Percentiles rank a stretch among this genome's conserved stretches.
These are phyloP conservation scores for Leccinum rimulosum DNA, from an alignment of 768 basidiomycete species.

Conservation along the genomic window DNA sequence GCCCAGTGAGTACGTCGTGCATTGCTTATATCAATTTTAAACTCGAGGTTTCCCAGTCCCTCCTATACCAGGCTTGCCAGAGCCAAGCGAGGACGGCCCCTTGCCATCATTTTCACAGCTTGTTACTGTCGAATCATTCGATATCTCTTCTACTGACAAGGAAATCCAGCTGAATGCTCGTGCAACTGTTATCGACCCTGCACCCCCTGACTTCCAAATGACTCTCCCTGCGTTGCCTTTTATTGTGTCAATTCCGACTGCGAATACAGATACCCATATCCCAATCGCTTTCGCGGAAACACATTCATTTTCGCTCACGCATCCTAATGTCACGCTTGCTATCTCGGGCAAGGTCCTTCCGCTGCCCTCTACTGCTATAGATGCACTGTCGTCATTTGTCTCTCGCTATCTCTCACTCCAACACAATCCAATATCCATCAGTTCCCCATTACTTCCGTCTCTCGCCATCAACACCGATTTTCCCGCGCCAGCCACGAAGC, in stretches of 20 bases:
- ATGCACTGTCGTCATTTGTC: conserved; percentile 58
- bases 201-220: conserved; percentile 47
- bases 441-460: conserved; percentile 51
- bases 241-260: conserved; percentile 47
- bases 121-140: conserved; percentile 58
- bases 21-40: conserved; percentile 1
- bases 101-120: conserved; percentile 59
- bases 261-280: conserved; percentile 25
- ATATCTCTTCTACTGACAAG: conserved; percentile 35
- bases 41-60: conserved; percentile 47
- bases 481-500: conserved; percentile 62
- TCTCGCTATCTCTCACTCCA: conserved; percentile 59
- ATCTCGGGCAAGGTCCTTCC: conserved; percentile 59
- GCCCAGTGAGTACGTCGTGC: conserved; percentile 44
- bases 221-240: conserved; percentile 62
- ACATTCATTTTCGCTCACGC: conserved; percentile 56
- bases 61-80: conserved; percentile 61
- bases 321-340: conserved; percentile 63
- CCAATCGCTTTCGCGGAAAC: conserved; percentile 56
- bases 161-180: conserved; percentile 46
- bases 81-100: conserved; percentile 47
- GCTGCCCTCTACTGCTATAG: conserved; percentile 39
- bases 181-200: conserved; percentile 59
- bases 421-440: conserved; percentile 56
- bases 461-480: conserved; percentile 51